Evolutionary conservation across 495 filamentous ascomycete species (phyloP), one percentile per base, ranked within the genome.

Genomic region (Rusavskia elegans): DNA sequence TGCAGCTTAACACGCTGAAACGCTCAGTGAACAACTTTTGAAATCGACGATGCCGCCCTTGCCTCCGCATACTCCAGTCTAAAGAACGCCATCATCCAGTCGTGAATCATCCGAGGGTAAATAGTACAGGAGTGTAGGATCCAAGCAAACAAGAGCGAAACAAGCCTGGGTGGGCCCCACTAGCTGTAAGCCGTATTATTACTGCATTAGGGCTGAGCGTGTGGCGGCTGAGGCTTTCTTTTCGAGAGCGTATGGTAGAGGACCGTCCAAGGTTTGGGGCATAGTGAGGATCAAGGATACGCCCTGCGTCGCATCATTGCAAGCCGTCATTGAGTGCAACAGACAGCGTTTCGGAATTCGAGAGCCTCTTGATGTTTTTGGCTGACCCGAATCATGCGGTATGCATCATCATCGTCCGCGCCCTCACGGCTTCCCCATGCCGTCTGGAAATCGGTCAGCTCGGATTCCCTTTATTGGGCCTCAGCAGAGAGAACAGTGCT

Each of bases 341-440:
- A 46, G 14, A 25, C 44, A 5, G 7, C 23, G 29, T n/a, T 29
- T 6, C 38, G 50, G 20, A 13, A 30, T 19, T 30, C 35, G 39
- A 41, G n/a, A 19, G 51, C 44, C 52, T 62, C 54, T 39, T 55
- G 53, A 29, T 62, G 52, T 37, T 57, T 62, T 35, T 44, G 57
- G 38, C 16, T 51, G 29, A 65, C 50, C 17, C 55, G 60, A 14
- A 59, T 74, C 74, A 78, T 77, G 36, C 75, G 73, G 50, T 73
- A 75, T 11, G 67, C 71, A 57, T 78, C 74, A 51, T 75, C 75
- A 39, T 74, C 71, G 56, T 79, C 75, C 27, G 75, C 75, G 49
- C 75, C 75, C 48, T 77, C 75, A 61, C 75, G 71, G 57, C 72
- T 78, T 58, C 75, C 75, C 75, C 75, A 79, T 32, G 75, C 69